Evolutionary conservation across 345 rosid species (phyloP), one percentile per base, ranked within the genome.

Genomic region (Pistacia integerrima): DNA sequence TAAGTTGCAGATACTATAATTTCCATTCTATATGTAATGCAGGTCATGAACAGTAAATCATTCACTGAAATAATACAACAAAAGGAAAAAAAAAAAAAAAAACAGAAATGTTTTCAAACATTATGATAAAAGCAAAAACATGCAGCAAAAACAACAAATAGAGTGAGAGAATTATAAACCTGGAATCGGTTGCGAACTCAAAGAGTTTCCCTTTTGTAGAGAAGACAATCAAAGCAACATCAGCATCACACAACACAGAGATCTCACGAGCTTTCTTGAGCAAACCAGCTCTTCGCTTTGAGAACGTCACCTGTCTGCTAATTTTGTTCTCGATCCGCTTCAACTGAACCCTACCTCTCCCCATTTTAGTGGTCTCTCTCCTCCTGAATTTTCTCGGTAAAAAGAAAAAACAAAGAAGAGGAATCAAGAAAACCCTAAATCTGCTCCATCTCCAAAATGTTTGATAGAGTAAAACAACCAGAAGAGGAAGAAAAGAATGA

Each of bases 241-340:
- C 90, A 77, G 94, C 97, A 56, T 93, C 97, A 38, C 96, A 93
- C 17, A 93, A 85, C 55, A 93, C 90, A 41, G 97, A 91, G 90
- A 93, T 93, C 94, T 93, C 97, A 64, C 87, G 88, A 77, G 97
- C 94, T 81, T 93, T 93, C 92, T 93, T 93, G 13, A 91, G 82
- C 76, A 93, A 76, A 35, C 97, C 95, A 62, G 85, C 79, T 78
- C 97, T 84, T 66, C 97, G 82, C 89, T 93, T 93, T 3, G 97
- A 93, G 81, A 93, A 93, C 9, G 97, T 93, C 68, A 93, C 98
- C 82, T 93, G 98, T 73, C 98, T 86, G 74, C 90, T 93, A 46
- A 90, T 90, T 87, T 91, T 93, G 94, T 93, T 93, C 87, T 93
- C 98, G 83, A 93, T 91, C 93, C 92, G 87, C 91, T 80, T 91